Evolutionary conservation across 2,329 filamentous ascomycete species (phyloP).

Genomic region (Penicillium sp.): DNA sequence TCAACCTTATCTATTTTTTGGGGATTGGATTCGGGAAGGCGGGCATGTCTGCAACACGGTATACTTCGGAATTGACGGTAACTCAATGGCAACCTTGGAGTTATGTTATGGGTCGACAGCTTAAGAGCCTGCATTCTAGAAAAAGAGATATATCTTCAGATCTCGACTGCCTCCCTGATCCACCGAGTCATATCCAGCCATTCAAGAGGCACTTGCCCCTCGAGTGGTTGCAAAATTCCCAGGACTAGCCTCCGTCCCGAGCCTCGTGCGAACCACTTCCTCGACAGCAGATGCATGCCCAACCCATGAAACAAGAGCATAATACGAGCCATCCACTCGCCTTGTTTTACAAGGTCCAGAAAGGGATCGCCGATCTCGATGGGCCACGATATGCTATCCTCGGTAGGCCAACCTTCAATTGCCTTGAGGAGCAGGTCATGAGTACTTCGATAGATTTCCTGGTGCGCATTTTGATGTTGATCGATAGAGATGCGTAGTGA

Average conservation of each 20-base stretch:
- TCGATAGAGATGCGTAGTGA: conserved; percentile 4
- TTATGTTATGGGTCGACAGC: too few species aligned
- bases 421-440: conserved; percentile 6
- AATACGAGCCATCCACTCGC: conserved; percentile 12
- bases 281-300: conserved; percentile 10
- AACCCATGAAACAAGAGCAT: conserved; percentile 14
- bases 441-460: conserved; percentile 6
- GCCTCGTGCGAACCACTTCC: conserved; percentile 12
- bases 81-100: too few species aligned
- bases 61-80: too few species aligned
- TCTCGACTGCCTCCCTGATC: conserved; percentile 6
- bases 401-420: conserved; percentile 11
- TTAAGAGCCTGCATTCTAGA: not conserved
- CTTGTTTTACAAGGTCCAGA: conserved; percentile 7
- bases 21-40: too few species aligned
- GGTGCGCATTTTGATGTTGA: not conserved
- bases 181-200: conserved; percentile 7
- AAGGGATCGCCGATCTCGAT: conserved; percentile 10
- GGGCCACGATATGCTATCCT: conserved; percentile 12
- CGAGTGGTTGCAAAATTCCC: conserved; percentile 7
- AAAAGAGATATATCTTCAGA: not conserved
- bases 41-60: too few species aligned
- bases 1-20: too few species aligned
- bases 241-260: conserved; percentile 9
- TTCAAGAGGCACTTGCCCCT: conserved; percentile 4